A percentile compares a stretch with the other conserved stretches of the same genome.
These are phyloP conservation scores for Beta vulgaris DNA, from an alignment of 148 eudicot species.

Conservation along the genomic window DNA sequence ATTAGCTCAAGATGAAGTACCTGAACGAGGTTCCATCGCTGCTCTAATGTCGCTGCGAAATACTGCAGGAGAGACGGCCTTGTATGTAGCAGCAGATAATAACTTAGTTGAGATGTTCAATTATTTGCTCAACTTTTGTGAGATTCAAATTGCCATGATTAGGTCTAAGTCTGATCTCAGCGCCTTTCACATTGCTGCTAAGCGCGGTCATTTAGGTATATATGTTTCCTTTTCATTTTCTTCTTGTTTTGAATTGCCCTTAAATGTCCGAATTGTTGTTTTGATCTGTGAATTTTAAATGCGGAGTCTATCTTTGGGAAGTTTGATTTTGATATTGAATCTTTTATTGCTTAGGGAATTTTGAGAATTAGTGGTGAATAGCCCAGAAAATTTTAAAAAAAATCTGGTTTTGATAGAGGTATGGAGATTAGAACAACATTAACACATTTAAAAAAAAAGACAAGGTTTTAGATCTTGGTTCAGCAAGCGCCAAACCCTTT, in stretches of 20 bases:
- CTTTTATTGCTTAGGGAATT: too few species aligned
- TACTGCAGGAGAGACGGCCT: conserved; percentile 59
- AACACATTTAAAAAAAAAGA: too few species aligned
- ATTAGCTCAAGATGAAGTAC: conserved; percentile 30
- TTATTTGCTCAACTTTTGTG: conserved; percentile 62
- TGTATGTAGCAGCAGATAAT: conserved; percentile 61
- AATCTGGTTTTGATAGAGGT: too few species aligned
- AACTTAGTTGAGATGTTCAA: conserved; percentile 40
- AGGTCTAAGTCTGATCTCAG: conserved; percentile 60
- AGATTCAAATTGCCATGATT: conserved; percentile 36
- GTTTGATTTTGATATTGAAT: too few species aligned
- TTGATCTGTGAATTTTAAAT: too few species aligned
- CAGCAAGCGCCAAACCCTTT: too few species aligned
- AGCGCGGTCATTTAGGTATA: conserved; percentile 75
- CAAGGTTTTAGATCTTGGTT: too few species aligned
- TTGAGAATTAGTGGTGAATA: too few species aligned
- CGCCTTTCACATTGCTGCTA: conserved; percentile 69
- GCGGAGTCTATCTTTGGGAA: too few species aligned
- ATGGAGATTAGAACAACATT: too few species aligned
- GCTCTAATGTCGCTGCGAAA: conserved; percentile 57
- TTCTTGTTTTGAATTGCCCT: neutral
- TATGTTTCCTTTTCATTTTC: neutral
- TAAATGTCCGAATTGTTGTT: neutral
- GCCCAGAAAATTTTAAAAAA: too few species aligned
- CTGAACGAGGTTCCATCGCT: conserved; percentile 35